Evolutionary conservation across 2,329 filamentous ascomycete genomes (phyloP).

Genomic region (Fusarium sp.): DNA sequence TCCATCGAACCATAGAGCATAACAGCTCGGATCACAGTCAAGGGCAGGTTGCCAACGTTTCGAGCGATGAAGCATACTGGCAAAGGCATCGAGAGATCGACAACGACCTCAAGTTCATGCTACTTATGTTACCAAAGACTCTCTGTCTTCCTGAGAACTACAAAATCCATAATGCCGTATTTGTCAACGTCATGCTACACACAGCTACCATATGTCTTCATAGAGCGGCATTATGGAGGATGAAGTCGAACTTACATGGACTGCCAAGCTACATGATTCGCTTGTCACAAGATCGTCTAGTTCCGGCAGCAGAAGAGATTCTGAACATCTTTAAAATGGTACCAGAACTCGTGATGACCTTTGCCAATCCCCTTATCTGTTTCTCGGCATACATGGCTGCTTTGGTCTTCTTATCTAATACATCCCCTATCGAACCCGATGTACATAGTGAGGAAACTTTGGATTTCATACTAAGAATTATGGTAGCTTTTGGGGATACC

Average conservation of each 20-base stretch:
- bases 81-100: constrained; percentile 9
- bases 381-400: constrained; percentile 22
- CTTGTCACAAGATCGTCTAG: constrained; percentile 11
- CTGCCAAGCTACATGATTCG: constrained; percentile 13
- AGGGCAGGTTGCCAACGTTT: not conserved
- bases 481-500: constrained; percentile 1
- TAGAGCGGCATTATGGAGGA: constrained; percentile 20
- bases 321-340: constrained; percentile 21
- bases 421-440: not conserved
- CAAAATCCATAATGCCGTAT: constrained; percentile 12
- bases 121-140: constrained; percentile 16
- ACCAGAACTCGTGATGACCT: constrained; percentile 2
- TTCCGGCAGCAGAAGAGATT: constrained; percentile 18
- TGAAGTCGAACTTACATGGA: constrained; percentile 10
- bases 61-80: not conserved
- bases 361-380: constrained; percentile 19
- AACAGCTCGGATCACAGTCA: not conserved
- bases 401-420: constrained; percentile 8
- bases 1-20: constrained; percentile 23
- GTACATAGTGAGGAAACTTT: not conserved
- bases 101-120: constrained; percentile 21
- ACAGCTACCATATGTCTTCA: constrained; percentile 25
- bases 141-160: constrained; percentile 22
- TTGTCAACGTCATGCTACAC: constrained; percentile 24
- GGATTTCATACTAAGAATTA: constrained; percentile 11